Percentiles rank a stretch among this genome's conserved stretches.
Conservation (phyloP, 2,329 filamentous ascomycete species). For the Aspergillus tamarii region DNA sequence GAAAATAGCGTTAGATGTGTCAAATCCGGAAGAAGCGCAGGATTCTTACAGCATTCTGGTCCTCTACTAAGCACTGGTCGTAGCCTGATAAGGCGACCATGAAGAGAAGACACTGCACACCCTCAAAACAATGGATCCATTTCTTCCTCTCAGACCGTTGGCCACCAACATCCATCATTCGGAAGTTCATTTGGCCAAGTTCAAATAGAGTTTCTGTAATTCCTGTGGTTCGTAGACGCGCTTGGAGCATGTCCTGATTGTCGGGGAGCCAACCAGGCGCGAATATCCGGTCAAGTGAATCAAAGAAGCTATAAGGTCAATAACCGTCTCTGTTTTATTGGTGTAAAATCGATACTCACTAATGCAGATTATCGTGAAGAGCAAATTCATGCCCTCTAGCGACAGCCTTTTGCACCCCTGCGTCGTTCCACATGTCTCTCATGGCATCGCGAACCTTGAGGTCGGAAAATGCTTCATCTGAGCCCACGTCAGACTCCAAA, state of each 20-base stretch:
- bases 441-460: conserved; percentile 69
- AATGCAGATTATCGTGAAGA: conserved; percentile 90
- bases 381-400: conserved; percentile 95
- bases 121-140: conserved; percentile 97
- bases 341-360: conserved; percentile 61
- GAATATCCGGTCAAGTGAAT: conserved; percentile 76
- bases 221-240: conserved; percentile 86
- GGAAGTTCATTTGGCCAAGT: conserved; percentile 86
- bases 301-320: conserved; percentile 70
- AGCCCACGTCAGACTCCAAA: conserved; percentile 76
- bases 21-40: background rate
- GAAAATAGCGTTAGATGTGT: conserved; percentile 17
- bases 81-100: conserved; percentile 95
- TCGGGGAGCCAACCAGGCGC: conserved; percentile 79
- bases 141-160: conserved; percentile 94
- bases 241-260: conserved; percentile 92
- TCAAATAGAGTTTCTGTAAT: conserved; percentile 96
- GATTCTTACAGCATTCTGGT: conserved; percentile 86
- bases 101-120: conserved; percentile 89
- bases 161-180: conserved; percentile 95
- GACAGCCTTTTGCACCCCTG: conserved; percentile 83
- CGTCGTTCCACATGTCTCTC: conserved; percentile 80
- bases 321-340: conserved; percentile 15
- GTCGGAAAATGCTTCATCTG: conserved; percentile 76
- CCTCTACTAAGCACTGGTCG: conserved; percentile 93